Evolutionary conservation across 2,329 filamentous ascomycete species (phyloP), one percentile per base, ranked within the genome.

Genomic region (Fusarium bactridioides): DNA sequence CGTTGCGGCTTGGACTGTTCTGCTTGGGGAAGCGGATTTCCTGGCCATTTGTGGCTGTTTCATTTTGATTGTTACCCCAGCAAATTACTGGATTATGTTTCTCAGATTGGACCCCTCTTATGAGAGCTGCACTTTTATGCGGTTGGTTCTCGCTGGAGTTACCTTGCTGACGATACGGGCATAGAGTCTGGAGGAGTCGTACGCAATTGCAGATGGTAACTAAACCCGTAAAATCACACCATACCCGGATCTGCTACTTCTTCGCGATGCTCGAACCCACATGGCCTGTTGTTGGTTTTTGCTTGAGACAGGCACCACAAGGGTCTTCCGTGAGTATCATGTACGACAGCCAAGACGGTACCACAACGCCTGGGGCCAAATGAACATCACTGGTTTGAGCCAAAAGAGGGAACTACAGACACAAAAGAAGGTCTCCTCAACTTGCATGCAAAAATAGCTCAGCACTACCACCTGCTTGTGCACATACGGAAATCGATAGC

Each of bases 361-460:
- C 73, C 66, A 75, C 70, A 70, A 61, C 65, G 57, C 48, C 66
- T 73, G 64, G 55, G 63, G 61, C 67, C 40, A 69, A 50, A 69
- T 64, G 64, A 58, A 57, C 58, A 67, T 73, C 47, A 53, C 61
- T 55, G 69, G 71, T 65, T 63, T 72, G 60, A 65, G 72, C 64
- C 50, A 64, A 48, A 67, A 57, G 73, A 71, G 65, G 65, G 68
- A 69, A 74, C 74, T 55, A 58, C 51, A 43, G 60, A 67, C 57
- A 66, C 54, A 62, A 69, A 69, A 69, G 61, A 66, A 75, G 64
- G 56, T 33, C 60, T 72, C 41, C 65, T 68, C 64, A 53, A 61
- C 44, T 54, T 53, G 25, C 25, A 47, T 69, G 55, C 54, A 77
- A 74, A 78, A 78, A 78, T 78, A 76, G 73, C 76, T 78, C 76